Base-by-base conservation (phyloP, 495 filamentous ascomycete genomes). In the Apodospora peruviana region DNA sequence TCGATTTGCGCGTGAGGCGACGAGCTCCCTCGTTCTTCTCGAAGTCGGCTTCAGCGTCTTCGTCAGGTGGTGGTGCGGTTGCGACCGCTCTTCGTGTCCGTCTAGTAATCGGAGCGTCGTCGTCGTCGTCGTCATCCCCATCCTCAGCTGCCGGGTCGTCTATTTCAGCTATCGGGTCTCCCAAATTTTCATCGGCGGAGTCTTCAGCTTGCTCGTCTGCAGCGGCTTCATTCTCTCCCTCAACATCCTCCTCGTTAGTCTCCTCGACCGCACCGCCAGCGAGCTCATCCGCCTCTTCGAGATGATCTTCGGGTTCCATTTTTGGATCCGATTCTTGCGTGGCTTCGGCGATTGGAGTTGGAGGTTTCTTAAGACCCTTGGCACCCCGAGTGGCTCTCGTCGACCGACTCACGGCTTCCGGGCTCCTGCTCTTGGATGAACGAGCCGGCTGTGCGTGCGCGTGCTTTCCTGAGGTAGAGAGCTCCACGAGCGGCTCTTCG, bases 381-480 rank as follows among this genome's bases (percentile, higher is more conserved):
- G 66, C 68, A 35, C 79, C 81, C 35, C 83, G 75, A 19, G 74
- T 81, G 2, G 74, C 68, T 47, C 83, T 75, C 17, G 49, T 54
- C 12, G 46, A 40, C 19, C 64, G 64, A 22, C 61, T 47, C 41
- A 73, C 61, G 24, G 72, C 56, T 53, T 90, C 86, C 2, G 88
- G 90, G 51, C 80, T 89, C 34, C 64, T 74, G 11, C 86, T 88
- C 35, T 60, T 60, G 7, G 71, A 68, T 22, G 47, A 57, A 37
- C 66, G 48, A 12, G 77, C 80, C 23, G 76, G 70, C n/a, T n/a
- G n/a, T 7, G 5, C 17, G 23, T 83, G 70, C 12, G 82, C 79
- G 61, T 94, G 87, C 56, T 75, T 80, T 11, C 90, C 90, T 2
- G 89, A 94, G 57, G 83, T 84, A 0, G 88, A 83, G 25, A 95